phyloP scores from a whole-genome alignment of 2,329 filamentous ascomycete species.

The Penicillium sp. region DNA sequence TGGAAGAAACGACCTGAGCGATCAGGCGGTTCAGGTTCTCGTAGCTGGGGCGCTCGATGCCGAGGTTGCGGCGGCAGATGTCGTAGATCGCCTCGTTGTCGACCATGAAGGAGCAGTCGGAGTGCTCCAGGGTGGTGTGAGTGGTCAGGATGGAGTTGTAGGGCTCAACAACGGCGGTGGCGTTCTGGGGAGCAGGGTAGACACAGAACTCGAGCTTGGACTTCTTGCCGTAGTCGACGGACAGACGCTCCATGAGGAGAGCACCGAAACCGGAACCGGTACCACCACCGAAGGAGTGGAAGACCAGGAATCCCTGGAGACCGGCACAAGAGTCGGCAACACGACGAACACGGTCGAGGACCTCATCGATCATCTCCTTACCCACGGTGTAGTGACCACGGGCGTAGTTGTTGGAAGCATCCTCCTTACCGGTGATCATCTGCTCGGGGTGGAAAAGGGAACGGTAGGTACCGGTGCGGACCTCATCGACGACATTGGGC shows the following conservation, averaged over 20 bases:
- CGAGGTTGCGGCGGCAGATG: constrained; percentile 97
- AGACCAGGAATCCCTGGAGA: constrained; percentile 98
- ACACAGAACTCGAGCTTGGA: constrained; percentile 99
- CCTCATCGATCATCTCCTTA: constrained; percentile 98
- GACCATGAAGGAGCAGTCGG: constrained; percentile 99
- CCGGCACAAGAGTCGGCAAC: constrained; percentile 97
- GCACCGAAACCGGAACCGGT: constrained; percentile 98
- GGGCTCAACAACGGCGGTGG: constrained; percentile 96
- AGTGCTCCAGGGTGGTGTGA: constrained; percentile 98
- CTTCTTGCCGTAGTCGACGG: constrained; percentile 99
- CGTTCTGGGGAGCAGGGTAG: constrained; percentile 95
- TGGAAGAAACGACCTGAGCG: constrained; percentile 97
- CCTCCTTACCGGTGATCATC: constrained; percentile 99
- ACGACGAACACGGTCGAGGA: constrained; percentile 95
- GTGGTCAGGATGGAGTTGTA: constrained; percentile 99
- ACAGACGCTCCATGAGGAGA: constrained; percentile 97
- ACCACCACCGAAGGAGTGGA: constrained; percentile 99
- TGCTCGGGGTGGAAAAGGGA: constrained; percentile 97
- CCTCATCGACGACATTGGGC: constrained; percentile 98
- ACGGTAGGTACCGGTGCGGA: constrained; percentile 95
- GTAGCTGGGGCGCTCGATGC: constrained; percentile 95
- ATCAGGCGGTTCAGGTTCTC: constrained; percentile 99
- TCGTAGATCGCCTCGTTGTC: constrained; percentile 99
- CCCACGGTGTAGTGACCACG: constrained; percentile 99
- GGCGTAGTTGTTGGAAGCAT: constrained; percentile 99